Evolutionary conservation across 2,329 filamentous ascomycete species (phyloP).

Genomic region (Xylaria sp.): DNA sequence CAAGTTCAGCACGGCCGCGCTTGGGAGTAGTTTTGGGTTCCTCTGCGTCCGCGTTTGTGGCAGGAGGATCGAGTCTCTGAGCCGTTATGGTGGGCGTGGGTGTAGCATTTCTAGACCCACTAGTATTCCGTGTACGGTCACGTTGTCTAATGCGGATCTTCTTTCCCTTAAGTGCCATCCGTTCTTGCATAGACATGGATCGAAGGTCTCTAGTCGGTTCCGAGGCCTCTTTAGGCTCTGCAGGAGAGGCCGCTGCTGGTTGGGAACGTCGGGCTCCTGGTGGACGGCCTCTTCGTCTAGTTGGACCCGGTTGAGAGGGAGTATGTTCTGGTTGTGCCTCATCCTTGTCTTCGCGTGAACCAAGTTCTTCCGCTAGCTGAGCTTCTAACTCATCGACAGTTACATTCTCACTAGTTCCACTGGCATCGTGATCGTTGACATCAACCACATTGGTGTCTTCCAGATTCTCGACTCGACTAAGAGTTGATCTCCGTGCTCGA

Average conservation of each 20-base stretch:
- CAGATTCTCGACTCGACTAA: slow-evolving; percentile 39
- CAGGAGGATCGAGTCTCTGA: slow-evolving; percentile 10
- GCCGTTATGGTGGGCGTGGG: slow-evolving; percentile 25
- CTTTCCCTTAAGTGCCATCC: slow-evolving; percentile 65
- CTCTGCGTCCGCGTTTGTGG: slow-evolving; percentile 10
- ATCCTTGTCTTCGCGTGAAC: slow-evolving; percentile 27
- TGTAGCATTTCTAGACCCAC: slow-evolving; percentile 21
- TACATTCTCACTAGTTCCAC: slow-evolving; percentile 35
- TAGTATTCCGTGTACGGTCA: slow-evolving; percentile 20
- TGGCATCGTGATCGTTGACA: slow-evolving; percentile 33
- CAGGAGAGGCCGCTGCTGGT: slow-evolving; percentile 27
- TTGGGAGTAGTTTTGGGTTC: slow-evolving; percentile 27
- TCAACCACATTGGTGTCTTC: slow-evolving; percentile 37
- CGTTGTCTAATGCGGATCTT: slow-evolving; percentile 60
- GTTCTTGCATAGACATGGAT: slow-evolving; percentile 66
- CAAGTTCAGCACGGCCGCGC: slow-evolving; percentile 39
- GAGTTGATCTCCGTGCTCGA: slow-evolving; percentile 44
- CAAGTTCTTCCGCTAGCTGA: slow-evolving; percentile 50
- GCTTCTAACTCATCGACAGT: slow-evolving; percentile 50
- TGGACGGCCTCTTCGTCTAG: slow-evolving; percentile 51
- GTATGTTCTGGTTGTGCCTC: slow-evolving; percentile 20
- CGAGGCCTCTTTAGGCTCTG: slow-evolving; percentile 26
- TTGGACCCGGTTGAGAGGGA: slow-evolving; percentile 31
- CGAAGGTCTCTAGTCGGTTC: slow-evolving; percentile 43
- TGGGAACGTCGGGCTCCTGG: slow-evolving; percentile 38